Evolutionary conservation across 306 rosid genomes (phyloP).

Genomic region (Rosa rugosa): DNA sequence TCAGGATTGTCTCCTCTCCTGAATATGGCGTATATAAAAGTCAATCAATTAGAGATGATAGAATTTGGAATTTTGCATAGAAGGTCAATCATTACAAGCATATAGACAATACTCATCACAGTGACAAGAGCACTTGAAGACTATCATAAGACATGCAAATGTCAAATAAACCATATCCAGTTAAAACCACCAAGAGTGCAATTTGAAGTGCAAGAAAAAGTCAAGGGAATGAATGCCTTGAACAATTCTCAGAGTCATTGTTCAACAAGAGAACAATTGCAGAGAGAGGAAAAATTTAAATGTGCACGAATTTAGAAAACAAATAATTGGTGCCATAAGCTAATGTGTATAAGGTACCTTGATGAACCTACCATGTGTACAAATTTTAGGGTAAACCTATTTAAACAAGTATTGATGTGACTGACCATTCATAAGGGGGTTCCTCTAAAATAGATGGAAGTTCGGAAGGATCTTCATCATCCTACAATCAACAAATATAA

Average conservation of each 20-base stretch:
- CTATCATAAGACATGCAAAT: background rate
- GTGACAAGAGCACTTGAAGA: background rate
- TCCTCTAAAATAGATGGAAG: background rate
- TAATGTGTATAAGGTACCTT: background rate
- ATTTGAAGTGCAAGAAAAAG: background rate
- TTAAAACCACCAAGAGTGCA: background rate
- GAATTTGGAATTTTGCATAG: background rate
- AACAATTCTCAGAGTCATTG: background rate
- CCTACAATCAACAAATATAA: constrained; percentile 19
- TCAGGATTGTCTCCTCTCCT: background rate
- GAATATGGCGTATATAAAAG: background rate
- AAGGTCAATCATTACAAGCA: background rate
- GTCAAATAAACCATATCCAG: background rate
- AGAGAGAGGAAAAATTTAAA: background rate
- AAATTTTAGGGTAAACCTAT: background rate
- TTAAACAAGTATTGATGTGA: background rate
- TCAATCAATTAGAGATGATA: background rate
- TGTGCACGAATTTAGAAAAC: background rate
- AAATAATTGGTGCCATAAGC: background rate
- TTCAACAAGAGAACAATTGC: background rate
- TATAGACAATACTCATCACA: background rate
- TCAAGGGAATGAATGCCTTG: background rate
- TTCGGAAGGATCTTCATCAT: background rate
- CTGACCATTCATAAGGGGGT: constrained; percentile 9
- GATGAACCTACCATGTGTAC: background rate